A percentile compares a stretch with the other conserved stretches of the same genome.
Evolutionary conservation across 306 rosid species (phyloP).

Genomic region (Herpetospermum pedunculosum): DNA sequence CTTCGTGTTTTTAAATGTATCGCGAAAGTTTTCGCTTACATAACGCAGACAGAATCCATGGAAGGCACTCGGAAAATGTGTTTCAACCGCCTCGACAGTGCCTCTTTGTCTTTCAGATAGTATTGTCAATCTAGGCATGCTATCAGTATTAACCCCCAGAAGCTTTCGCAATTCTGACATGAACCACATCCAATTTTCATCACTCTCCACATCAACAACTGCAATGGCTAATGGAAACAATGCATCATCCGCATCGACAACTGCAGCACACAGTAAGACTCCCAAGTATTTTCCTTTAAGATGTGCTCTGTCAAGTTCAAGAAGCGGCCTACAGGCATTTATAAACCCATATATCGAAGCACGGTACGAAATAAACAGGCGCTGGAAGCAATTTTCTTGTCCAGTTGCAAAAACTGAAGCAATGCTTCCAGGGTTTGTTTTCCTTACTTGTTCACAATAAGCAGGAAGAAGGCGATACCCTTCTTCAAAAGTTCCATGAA

Average conservation of each 20-base stretch:
- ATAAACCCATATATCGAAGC: slow-evolving; percentile 91
- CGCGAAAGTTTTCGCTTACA: slow-evolving; percentile 87
- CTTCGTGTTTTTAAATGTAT: slow-evolving; percentile 88
- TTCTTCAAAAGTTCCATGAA: slow-evolving; percentile 98
- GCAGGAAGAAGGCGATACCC: slow-evolving; percentile 88
- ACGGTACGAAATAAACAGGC: slow-evolving; percentile 73
- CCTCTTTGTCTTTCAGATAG: slow-evolving; percentile 84
- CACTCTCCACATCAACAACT: slow-evolving; percentile 78
- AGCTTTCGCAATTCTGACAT: slow-evolving; percentile 95
- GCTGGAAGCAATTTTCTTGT: slow-evolving; percentile 83
- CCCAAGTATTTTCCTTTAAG: slow-evolving; percentile 94
- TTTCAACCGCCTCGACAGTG: slow-evolving; percentile 77
- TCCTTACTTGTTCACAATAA: slow-evolving; percentile 86
- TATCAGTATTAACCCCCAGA: slow-evolving; percentile 90
- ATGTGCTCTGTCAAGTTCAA: slow-evolving; percentile 84
- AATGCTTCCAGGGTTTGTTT: slow-evolving; percentile 84
- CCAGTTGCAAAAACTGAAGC: slow-evolving; percentile 92
- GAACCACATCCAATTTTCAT: slow-evolving; percentile 99
- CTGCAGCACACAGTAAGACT: slow-evolving; percentile 73
- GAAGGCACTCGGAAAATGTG: slow-evolving; percentile 87
- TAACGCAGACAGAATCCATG: slow-evolving; percentile 88
- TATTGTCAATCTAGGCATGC: slow-evolving; percentile 88
- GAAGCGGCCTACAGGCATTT: slow-evolving; percentile 94
- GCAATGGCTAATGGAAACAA: slow-evolving; percentile 87
- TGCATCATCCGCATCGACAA: slow-evolving; percentile 88